Evolutionary conservation across 176 grass and related monocot species (phyloP), one percentile per base, ranked within the genome.

Genomic region (Triticum aestivum): DNA sequence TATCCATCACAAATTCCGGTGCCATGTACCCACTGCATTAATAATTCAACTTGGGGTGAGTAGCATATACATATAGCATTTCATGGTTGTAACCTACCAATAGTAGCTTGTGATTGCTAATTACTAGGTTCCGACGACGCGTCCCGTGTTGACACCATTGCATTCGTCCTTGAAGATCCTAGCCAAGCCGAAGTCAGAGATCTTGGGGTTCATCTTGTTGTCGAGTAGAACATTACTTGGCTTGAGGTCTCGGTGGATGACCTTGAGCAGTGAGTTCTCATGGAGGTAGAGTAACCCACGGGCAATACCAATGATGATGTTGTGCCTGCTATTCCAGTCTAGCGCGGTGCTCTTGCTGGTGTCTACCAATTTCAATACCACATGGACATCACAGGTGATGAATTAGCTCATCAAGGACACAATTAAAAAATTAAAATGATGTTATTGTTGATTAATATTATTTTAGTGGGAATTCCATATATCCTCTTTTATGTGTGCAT

Each of bases 131-230:
- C 95, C 95, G 12, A 98, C 95, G 11, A 95, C 87, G 30, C 63
- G 92, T 1, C 93, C 93, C 1, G 80, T 95, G 82, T 93, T 95
- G 61, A 98, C 70, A 41, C 86, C 87, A 54, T 62, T 71, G 26
- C 61, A 77, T 44, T 98, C 95, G n/a, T 92, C 89, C 21, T 98
- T 80, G 21, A 91, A 98, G 64, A 95, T 98, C 87, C 91, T 98
- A 42, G 95, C 95, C 95, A 95, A 95, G 72, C 95, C 95, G 18
- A 98, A 98, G 65, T 98, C 95, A 21, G 95, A 98, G 69, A 98
- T 98, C 86, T 98, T 98, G 27, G 95, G 95, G 49, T 83, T 95
- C 95, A 98, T 98, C 70, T 93, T 90, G 58, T 93, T 47, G 49
- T 98, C 93, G 61, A 98, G 86, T 39, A 98, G 81, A 23, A 98